These are phyloP conservation scores for Amphicarpaea edgeworthii DNA, from an alignment of 306 rosid species.

Conservation along the genomic window DNA sequence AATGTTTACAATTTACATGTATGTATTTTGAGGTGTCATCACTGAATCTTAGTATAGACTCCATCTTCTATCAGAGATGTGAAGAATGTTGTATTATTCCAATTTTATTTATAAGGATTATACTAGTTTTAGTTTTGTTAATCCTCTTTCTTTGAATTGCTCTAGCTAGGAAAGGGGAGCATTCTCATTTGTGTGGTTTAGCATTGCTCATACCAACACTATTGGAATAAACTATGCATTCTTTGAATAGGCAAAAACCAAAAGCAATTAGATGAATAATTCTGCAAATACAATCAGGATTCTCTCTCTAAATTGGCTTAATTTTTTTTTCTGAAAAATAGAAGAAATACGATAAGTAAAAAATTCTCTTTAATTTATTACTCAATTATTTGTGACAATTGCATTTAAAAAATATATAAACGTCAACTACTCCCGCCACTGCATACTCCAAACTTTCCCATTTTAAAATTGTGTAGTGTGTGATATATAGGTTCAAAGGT, in stretches of 20 bases:
- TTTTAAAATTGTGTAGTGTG: slow-evolving; percentile 21
- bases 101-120: background rate
- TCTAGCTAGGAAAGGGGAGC: background rate
- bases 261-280: slow-evolving; percentile 22
- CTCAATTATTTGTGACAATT: slow-evolving; percentile 8
- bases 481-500: slow-evolving; percentile 35
- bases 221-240: slow-evolving; percentile 21
- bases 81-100: background rate
- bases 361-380: background rate
- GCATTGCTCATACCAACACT: slow-evolving; percentile 37
- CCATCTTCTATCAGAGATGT: background rate
- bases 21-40: background rate
- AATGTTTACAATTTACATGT: background rate
- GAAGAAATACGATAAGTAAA: background rate
- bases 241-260: slow-evolving; percentile 27
- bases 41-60: background rate
- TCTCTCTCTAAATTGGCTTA: slow-evolving; percentile 35
- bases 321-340: background rate
- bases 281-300: slow-evolving; percentile 16
- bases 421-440: slow-evolving; percentile 12
- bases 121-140: background rate
- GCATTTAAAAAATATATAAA: background rate
- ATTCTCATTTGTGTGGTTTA: slow-evolving; percentile 41
- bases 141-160: background rate
- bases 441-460: slow-evolving; percentile 21